Evolutionary conservation across 2,329 filamentous ascomycete species (phyloP), one percentile per base, ranked within the genome.

Genomic region (Calonectria hongkongensis): DNA sequence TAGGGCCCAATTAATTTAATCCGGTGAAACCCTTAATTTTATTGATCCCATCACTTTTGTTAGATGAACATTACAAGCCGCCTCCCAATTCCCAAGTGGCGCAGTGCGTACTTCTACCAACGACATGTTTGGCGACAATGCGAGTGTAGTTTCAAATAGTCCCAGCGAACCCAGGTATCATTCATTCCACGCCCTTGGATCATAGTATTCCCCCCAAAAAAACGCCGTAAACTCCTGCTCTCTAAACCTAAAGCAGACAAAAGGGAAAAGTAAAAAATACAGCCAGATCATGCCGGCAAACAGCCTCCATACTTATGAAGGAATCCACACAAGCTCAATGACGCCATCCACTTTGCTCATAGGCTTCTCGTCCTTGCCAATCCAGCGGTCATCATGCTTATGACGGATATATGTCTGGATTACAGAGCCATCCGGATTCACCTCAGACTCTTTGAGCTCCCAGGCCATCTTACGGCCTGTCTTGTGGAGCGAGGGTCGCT

Each of bases 251-350:
- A 33, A 33, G 30, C 21, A 21, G 15, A 56, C 15, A 45, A 21
- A 58, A 30, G 15, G 21, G 4, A 54, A n/a, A 13, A 56, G 21
- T 21, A 13, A 13, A n/a, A 15, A 47, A 33, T 33, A n/a, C 47
- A 65, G 25, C 28, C 16, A 28, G 27, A 41, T 13, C 12, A n/a
- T 25, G 16, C 16, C 39, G 3, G 36, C 41, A 21, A 21, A 60
- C 41, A 13, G 41, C 56, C 21, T 45, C n/a, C 64, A 12, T 36
- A 21, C 25, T 69, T 67, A 80, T n/a, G 77, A 76, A 16, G 88
- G 86, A 48, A 90, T 83, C 89, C 89, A 91, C 66, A 91, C 86
- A 70, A 91, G 83, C 83, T 91, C 89, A 54, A 91, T 84, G 39
- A 91, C 79, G 3, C 89, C 89, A 77, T 91, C 89, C 21, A 86